Base-by-base conservation (phyloP, 179 eudicot genomes). In the Actinidia arguta region DNA sequence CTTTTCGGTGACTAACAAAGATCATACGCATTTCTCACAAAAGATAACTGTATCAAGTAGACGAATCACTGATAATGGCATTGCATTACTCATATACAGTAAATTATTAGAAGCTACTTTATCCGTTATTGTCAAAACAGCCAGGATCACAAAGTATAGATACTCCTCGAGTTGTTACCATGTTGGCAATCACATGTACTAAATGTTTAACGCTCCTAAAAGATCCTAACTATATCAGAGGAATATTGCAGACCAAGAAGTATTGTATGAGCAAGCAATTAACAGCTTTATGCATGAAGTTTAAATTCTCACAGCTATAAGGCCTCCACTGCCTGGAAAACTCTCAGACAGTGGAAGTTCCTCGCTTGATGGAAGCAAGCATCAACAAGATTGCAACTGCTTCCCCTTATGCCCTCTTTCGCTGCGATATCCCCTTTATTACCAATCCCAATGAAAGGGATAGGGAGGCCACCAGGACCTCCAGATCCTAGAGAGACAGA, bases 381-480 rank as follows among this genome's bases (percentile, higher is more conserved):
- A 86, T 96, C 98, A 77, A 96, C 98, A 78, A 96, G 98, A 90
- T 96, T 96, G 63, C 99, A 98, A 85, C 98, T 96, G 88, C 99
- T 96, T 82, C 91, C 95, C 80, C 87, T 83, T 4, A 80, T 79
- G 64, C 99, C 96, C 56, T 93, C 98, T 88, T 93, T 96, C 63
- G 96, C 82, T 67, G 94, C 92, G 74, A 96, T 87, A 89, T 96
- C 99, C 83, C 91, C 97, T 88, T 96, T 96, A 83, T 96, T 96
- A 79, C 96, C 93, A 83, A 96, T 89, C 68, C 95, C 98, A 87
- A 96, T 91, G 80, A 90, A 96, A 16, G 99, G 98, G 39, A 96
- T 95, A 22, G 98, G 99, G 81, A 96, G 98, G 74, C 98, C 99
- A 50, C 95, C 93, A 44, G 98, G 99, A 20, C 98, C 98, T 67